Evolutionary conservation across 495 filamentous ascomycete genomes (phyloP).

Genomic region (Melanomma pulvis-pyrius): DNA sequence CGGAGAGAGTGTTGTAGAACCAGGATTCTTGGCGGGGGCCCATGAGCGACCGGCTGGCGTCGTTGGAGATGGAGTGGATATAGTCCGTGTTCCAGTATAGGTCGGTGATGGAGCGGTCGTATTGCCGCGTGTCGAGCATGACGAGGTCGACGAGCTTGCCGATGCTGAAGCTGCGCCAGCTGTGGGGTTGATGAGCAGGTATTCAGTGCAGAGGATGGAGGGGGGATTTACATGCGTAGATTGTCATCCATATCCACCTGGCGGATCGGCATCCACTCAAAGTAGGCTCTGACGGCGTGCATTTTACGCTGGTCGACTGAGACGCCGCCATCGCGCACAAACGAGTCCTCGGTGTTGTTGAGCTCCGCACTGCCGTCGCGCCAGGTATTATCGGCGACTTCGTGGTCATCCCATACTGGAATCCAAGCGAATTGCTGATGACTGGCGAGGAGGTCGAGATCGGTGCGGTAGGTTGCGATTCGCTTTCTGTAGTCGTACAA

Average conservation of each 20-base stretch:
- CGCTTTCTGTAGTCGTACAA: constrained; percentile 66
- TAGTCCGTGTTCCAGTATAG: constrained; percentile 60
- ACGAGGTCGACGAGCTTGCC: constrained; percentile 67
- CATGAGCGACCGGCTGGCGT: constrained; percentile 63
- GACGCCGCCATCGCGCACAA: constrained; percentile 60
- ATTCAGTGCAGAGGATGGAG: neutral
- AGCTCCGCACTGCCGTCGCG: constrained; percentile 56
- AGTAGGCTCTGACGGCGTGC: constrained; percentile 71
- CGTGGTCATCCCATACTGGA: constrained; percentile 66
- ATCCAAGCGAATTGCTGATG: constrained; percentile 69
- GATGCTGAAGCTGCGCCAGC: constrained; percentile 66
- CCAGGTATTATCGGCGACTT: constrained; percentile 68
- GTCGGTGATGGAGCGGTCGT: constrained; percentile 60
- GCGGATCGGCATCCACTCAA: constrained; percentile 58
- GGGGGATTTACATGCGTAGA: constrained; percentile 52
- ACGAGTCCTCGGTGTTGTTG: constrained; percentile 64
- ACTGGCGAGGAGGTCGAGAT: constrained; percentile 60
- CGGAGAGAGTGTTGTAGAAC: constrained; percentile 63
- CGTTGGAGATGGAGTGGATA: constrained; percentile 57
- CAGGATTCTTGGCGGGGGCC: constrained; percentile 67
- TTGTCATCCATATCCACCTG: constrained; percentile 72
- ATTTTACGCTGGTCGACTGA: constrained; percentile 67
- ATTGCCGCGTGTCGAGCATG: constrained; percentile 70
- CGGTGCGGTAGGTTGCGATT: constrained; percentile 63
- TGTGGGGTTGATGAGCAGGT: neutral